phyloP scores from a whole-genome alignment of 2,329 filamentous ascomycete genomes.

The Rachicladosporium sp. region DNA sequence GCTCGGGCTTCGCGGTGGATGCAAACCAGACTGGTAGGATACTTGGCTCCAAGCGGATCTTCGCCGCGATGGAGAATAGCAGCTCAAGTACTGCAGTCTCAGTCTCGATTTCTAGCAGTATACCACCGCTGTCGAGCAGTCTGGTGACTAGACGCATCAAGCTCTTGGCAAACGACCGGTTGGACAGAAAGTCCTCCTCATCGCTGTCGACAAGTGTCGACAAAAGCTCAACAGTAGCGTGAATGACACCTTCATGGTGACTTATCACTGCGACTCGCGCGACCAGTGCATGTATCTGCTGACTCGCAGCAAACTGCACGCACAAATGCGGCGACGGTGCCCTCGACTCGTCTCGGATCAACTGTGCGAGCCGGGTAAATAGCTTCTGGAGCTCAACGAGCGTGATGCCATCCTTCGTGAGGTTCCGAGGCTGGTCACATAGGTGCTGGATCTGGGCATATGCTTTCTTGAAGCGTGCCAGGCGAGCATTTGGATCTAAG shows the following conservation, averaged over 20 bases:
- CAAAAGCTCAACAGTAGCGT: slow-evolving; percentile 75
- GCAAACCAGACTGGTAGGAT: slow-evolving; percentile 90
- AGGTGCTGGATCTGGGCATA: slow-evolving; percentile 51
- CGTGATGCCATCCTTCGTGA: slow-evolving; percentile 39
- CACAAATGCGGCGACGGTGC: slow-evolving; percentile 83
- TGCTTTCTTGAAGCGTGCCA: slow-evolving; percentile 48
- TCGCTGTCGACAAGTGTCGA: slow-evolving; percentile 90
- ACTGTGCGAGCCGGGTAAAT: slow-evolving; percentile 46
- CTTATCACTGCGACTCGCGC: slow-evolving; percentile 79
- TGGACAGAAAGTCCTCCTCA: slow-evolving; percentile 88
- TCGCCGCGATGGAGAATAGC: slow-evolving; percentile 90
- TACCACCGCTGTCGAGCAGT: slow-evolving; percentile 61
- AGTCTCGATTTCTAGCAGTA: slow-evolving; percentile 64
- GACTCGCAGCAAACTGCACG: slow-evolving; percentile 71
- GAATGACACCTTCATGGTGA: slow-evolving; percentile 74
- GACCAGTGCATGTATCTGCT: slow-evolving; percentile 80
- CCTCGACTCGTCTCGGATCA: slow-evolving; percentile 80
- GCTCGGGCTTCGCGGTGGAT: slow-evolving; percentile 24
- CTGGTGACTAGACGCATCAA: slow-evolving; percentile 75
- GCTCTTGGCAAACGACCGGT: slow-evolving; percentile 70
- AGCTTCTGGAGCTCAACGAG: slow-evolving; percentile 38
- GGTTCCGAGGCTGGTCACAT: slow-evolving; percentile 45
- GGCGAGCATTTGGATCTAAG: slow-evolving; percentile 48
- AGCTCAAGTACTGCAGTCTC: slow-evolving; percentile 85
- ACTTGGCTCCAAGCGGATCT: slow-evolving; percentile 78